Percentiles rank a stretch among this genome's conserved stretches.
phyloP scores from a whole-genome alignment of 2,329 filamentous ascomycete genomes.

The Paracoccidioides lutzii region DNA sequence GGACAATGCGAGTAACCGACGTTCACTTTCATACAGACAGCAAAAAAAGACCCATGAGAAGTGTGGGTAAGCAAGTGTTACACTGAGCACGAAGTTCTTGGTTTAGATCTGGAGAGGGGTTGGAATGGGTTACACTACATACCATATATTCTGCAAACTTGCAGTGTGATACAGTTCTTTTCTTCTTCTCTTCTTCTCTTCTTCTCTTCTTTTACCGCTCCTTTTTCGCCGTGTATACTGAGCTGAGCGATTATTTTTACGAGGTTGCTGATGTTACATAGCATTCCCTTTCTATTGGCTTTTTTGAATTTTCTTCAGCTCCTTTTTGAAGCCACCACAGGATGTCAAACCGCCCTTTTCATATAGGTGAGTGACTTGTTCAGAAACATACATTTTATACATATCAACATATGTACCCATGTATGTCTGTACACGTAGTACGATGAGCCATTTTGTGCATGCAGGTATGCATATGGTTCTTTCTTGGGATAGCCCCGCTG shows the following conservation, averaged over 20 bases:
- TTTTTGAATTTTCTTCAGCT: not conserved
- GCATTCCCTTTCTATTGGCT: not conserved
- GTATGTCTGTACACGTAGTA: no score
- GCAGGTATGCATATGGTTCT: no score
- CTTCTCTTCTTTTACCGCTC: not conserved
- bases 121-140: not conserved
- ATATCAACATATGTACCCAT: no score
- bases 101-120: not conserved
- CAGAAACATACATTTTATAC: no score
- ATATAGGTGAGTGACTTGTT: not conserved
- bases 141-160: not conserved
- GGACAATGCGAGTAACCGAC: not conserved
- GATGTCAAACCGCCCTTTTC: no score
- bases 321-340: not conserved
- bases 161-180: not conserved
- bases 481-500: no score
- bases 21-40: not conserved
- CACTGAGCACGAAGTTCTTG: not conserved
- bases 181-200: not conserved
- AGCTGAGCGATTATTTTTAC: not conserved
- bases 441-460: no score
- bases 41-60: not conserved
- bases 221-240: not conserved
- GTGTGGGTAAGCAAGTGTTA: not conserved
- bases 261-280: not conserved